Conservation (phyloP, 2,329 filamentous ascomycete species). For the Sclerotinia subarctica region DNA sequence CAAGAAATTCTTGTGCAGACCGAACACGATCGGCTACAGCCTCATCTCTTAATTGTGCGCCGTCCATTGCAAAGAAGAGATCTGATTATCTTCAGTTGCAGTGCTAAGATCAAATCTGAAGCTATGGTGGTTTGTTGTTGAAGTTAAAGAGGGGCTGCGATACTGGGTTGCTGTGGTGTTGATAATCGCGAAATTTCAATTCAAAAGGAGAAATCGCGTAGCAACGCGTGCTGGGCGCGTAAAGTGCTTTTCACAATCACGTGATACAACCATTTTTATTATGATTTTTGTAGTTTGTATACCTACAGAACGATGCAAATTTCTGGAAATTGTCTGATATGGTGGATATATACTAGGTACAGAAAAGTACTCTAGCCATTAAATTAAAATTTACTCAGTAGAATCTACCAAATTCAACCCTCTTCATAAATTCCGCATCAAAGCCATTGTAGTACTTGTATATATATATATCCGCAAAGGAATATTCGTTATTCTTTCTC, state of each 20-base stretch:
- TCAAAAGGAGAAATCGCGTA: slow-evolving; percentile 15
- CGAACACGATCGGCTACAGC: slow-evolving; percentile 79
- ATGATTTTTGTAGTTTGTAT: no score
- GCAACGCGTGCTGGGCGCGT: slow-evolving; percentile 11
- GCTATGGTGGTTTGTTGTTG: slow-evolving; percentile 2
- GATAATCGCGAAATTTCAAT: slow-evolving; percentile 19
- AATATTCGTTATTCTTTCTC: no score
- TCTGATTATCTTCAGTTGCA: background rate
- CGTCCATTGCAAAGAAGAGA: slow-evolving; percentile 52
- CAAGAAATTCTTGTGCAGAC: slow-evolving; percentile 86
- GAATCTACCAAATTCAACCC: no score
- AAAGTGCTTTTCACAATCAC: slow-evolving; percentile 2
- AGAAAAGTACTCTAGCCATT: no score
- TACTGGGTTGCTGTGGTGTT: slow-evolving; percentile 13
- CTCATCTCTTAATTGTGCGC: slow-evolving; percentile 75
- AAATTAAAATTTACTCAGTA: no score
- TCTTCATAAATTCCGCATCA: no score
- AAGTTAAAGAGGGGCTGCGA: background rate
- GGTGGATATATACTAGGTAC: no score
- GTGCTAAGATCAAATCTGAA: background rate
- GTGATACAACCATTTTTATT: background rate
- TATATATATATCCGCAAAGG: no score
- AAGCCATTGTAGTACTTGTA: no score
- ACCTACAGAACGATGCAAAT: background rate
- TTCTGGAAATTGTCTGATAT: background rate